Evolutionary conservation across 768 basidiomycete species (phyloP).

Genomic region (Podaxis sp.): DNA sequence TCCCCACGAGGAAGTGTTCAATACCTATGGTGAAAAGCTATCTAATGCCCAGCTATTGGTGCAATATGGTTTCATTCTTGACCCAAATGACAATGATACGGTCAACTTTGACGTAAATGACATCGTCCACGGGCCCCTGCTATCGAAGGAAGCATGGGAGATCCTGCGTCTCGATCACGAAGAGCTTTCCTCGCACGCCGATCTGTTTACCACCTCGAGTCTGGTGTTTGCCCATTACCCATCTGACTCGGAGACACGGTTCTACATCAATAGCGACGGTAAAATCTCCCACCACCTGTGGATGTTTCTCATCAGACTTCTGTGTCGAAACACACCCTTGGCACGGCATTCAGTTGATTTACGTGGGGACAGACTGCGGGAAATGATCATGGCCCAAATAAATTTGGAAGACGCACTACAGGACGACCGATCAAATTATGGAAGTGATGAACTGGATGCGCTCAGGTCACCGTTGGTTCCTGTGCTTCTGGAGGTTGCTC

Average conservation of each 20-base stretch:
- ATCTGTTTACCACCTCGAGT: constrained; percentile 17
- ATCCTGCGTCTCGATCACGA: neutral
- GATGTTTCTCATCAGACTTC: constrained; percentile 29
- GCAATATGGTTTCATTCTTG: constrained; percentile 75
- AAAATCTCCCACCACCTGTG: constrained; percentile 51
- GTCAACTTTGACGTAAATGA: constrained; percentile 42
- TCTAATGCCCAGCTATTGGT: constrained; percentile 65
- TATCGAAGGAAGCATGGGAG: neutral
- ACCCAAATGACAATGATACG: constrained; percentile 69
- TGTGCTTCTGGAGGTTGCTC: constrained; percentile 15
- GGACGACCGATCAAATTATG: neutral
- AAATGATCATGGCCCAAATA: neutral
- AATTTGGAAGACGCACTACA: constrained; percentile 10
- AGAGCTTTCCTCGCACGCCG: neutral
- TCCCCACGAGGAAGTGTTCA: constrained; percentile 62
- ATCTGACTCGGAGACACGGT: constrained; percentile 13
- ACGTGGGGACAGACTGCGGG: neutral
- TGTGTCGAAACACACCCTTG: neutral
- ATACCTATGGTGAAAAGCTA: constrained; percentile 72
- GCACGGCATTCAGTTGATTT: neutral
- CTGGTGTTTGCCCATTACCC: constrained; percentile 20
- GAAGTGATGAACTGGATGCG: neutral
- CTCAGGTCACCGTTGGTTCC: neutral
- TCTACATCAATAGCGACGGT: constrained; percentile 52
- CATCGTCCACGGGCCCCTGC: constrained; percentile 21